Conservation (phyloP, 345 rosid species). For the Eucalyptus decipiens region DNA sequence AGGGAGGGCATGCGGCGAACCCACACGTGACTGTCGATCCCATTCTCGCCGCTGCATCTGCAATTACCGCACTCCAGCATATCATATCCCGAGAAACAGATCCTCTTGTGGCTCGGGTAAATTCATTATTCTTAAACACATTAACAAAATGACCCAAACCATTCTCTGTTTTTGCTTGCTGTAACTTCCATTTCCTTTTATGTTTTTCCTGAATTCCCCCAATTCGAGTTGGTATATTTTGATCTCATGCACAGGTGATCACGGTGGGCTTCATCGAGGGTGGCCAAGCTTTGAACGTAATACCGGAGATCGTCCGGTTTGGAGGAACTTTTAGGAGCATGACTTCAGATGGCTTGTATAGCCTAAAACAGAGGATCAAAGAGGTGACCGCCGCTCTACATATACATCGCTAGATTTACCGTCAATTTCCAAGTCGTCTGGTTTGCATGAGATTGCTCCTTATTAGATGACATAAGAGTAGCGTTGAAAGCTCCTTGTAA, state of each 20-base stretch:
- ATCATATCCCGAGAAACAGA: constrained; percentile 45
- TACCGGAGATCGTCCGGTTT: constrained; percentile 27
- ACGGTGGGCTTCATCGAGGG: constrained; percentile 24
- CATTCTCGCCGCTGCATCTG: constrained; percentile 23
- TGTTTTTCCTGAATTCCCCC: neutral
- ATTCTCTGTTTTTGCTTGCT: neutral
- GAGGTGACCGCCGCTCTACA: constrained; percentile 12
- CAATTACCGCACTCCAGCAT: constrained; percentile 41
- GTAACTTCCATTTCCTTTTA: neutral
- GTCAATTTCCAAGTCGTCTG: neutral
- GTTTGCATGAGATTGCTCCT: neutral
- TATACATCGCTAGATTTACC: neutral
- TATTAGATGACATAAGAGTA: neutral
- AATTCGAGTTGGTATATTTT: neutral
- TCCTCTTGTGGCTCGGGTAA: constrained; percentile 38
- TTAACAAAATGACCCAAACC: neutral
- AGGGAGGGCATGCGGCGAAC: constrained; percentile 34
- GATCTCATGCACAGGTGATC: neutral
- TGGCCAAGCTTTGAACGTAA: constrained; percentile 28
- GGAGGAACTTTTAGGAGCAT: constrained; percentile 44
- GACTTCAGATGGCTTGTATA: constrained; percentile 19
- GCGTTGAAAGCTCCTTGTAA: neutral
- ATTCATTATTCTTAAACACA: neutral
- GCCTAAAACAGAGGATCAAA: constrained; percentile 24
- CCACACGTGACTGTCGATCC: constrained; percentile 40